Percentiles rank a stretch among this genome's conserved stretches.
phyloP scores from a whole-genome alignment of 2,329 filamentous ascomycete species.

The Peltaster fructicola region DNA sequence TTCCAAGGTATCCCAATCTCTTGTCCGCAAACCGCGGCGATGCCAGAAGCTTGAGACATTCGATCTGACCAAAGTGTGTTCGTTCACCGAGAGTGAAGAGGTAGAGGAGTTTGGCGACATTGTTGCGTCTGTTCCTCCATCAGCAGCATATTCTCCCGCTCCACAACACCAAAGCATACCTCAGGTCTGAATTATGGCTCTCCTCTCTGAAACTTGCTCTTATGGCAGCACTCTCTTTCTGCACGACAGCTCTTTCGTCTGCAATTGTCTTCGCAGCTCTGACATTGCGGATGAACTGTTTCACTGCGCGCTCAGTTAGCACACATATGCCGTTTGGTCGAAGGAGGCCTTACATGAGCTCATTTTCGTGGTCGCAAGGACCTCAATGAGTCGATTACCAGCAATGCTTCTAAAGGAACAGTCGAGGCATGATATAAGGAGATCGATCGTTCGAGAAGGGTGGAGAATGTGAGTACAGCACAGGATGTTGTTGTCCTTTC shows the following conservation, averaged over 20 bases:
- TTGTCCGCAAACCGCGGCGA: slow-evolving; percentile 97
- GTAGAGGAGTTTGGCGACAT: slow-evolving; percentile 95
- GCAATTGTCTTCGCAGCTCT: slow-evolving; percentile 97
- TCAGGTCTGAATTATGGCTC: slow-evolving; percentile 75
- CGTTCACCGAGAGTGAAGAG: slow-evolving; percentile 94
- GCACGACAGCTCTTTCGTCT: slow-evolving; percentile 93
- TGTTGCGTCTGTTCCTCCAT: slow-evolving; percentile 57
- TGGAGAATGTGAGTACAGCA: too few species aligned
- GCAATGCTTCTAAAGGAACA: too few species aligned
- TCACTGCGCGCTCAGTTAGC: slow-evolving; percentile 66
- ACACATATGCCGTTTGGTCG: too few species aligned
- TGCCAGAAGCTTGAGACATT: slow-evolving; percentile 92
- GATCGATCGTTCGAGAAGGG: too few species aligned
- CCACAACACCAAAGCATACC: slow-evolving; percentile 40
- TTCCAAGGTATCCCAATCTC: slow-evolving; percentile 83
- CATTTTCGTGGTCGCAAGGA: too few species aligned
- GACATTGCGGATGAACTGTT: slow-evolving; percentile 99
- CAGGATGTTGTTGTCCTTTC: too few species aligned
- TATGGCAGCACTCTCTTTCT: slow-evolving; percentile 97
- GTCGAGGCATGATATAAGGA: too few species aligned
- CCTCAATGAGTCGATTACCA: too few species aligned
- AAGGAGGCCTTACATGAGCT: too few species aligned
- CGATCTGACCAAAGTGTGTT: slow-evolving; percentile 97
- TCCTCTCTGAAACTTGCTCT: slow-evolving; percentile 95
- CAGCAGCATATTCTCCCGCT: slow-evolving; percentile 3